A percentile compares a stretch with the other conserved stretches of the same genome.
Evolutionary conservation across 352 stramenopile species (phyloP).

Genomic region (Pythium dissotocum): DNA sequence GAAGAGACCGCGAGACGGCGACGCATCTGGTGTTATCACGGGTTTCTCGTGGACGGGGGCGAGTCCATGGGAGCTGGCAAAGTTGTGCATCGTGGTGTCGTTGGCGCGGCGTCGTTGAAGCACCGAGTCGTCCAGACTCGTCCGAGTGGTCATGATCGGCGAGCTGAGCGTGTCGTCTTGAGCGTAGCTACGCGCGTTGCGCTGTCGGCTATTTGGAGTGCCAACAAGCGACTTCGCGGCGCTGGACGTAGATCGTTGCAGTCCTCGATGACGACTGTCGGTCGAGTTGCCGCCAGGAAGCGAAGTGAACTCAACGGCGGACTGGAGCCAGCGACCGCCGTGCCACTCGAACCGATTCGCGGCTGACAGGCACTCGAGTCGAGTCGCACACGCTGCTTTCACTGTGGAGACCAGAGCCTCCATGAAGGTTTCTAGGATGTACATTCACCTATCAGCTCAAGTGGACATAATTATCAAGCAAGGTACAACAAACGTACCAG

Average conservation of each 20-base stretch:
- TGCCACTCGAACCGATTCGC: conserved; percentile 66
- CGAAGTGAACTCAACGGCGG: conserved; percentile 41
- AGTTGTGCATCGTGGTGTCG: conserved; percentile 1
- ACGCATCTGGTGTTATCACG: not conserved
- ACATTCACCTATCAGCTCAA: conserved; percentile 2
- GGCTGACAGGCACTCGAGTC: conserved; percentile 51
- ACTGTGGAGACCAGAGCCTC: conserved; percentile 58
- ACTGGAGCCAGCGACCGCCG: conserved; percentile 57
- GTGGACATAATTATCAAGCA: not conserved
- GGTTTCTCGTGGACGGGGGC: not conserved
- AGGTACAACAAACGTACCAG: conserved; percentile 23
- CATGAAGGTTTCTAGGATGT: conserved; percentile 47
- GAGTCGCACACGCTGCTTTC: conserved; percentile 50
- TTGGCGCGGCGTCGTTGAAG: conserved; percentile 13
- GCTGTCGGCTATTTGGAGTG: conserved; percentile 1
- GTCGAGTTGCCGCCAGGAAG: not conserved
- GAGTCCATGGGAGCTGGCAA: not conserved
- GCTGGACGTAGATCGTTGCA: conserved; percentile 13
- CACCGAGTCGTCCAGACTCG: conserved; percentile 28
- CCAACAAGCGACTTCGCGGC: conserved; percentile 11
- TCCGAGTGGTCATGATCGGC: conserved; percentile 15
- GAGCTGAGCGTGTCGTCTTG: conserved; percentile 3
- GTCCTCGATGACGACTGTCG: not conserved
- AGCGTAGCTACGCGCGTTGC: not conserved
- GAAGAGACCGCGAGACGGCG: not conserved